Conservation (phyloP, 2,329 filamentous ascomycete species). For the Neonectria sp. region DNA sequence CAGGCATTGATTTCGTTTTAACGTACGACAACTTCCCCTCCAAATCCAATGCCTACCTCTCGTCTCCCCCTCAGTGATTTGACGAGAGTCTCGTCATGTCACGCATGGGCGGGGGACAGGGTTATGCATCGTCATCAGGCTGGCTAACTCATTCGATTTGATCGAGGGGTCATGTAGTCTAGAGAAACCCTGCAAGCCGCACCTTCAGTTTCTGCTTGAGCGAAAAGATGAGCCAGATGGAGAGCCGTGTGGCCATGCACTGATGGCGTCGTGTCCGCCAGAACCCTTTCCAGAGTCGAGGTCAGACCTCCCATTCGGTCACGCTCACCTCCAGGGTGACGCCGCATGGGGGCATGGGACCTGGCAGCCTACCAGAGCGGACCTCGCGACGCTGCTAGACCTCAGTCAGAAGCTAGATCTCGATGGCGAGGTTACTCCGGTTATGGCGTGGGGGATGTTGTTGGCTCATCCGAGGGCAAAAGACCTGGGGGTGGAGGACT, state of each 20-base stretch:
- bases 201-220: constrained; percentile 85
- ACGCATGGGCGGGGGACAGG: constrained; percentile 9
- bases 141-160: constrained; percentile 62
- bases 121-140: constrained; percentile 41
- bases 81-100: constrained; percentile 36
- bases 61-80: constrained; percentile 71
- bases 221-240: constrained; percentile 71
- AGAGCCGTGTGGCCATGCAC: constrained; percentile 86
- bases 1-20: constrained; percentile 92
- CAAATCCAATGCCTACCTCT: constrained; percentile 71
- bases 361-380: constrained; percentile 82
- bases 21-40: constrained; percentile 80
- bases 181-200: constrained; percentile 94
- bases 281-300: constrained; percentile 68
- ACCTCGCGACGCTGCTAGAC: constrained; percentile 86
- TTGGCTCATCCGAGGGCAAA: constrained; percentile 78
- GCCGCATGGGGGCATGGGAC: constrained; percentile 73
- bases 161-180: constrained; percentile 72
- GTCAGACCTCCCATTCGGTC: constrained; percentile 68
- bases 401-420: constrained; percentile 87
- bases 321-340: constrained; percentile 55
- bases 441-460: constrained; percentile 94
- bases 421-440: constrained; percentile 92
- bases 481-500: constrained; percentile 77
- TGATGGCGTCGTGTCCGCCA: constrained; percentile 94